phyloP scores from a whole-genome alignment of 306 rosid species.

The Gastrolobium bilobum region DNA sequence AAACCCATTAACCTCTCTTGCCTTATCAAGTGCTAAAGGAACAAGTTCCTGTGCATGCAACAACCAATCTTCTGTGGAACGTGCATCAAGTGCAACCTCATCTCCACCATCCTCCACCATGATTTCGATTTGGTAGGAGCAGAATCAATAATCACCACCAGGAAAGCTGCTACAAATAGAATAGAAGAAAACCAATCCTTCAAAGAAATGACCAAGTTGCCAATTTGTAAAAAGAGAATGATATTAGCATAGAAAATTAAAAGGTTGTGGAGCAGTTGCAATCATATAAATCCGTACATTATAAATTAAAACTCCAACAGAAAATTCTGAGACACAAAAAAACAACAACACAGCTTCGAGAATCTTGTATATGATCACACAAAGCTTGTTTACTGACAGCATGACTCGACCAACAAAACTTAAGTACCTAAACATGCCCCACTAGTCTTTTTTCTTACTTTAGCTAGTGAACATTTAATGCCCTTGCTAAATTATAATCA shows the following conservation, averaged over 20 bases:
- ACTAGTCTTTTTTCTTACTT: slow-evolving; percentile 59
- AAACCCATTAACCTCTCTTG: slow-evolving; percentile 77
- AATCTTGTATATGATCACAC: slow-evolving; percentile 70
- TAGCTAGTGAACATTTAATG: slow-evolving; percentile 57
- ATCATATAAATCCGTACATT: slow-evolving; percentile 59
- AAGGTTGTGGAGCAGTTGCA: slow-evolving; percentile 76
- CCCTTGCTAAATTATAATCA: slow-evolving; percentile 43
- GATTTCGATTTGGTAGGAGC: slow-evolving; percentile 48
- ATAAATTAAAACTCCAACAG: slow-evolving; percentile 55
- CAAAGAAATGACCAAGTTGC: slow-evolving; percentile 49
- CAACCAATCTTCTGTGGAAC: slow-evolving; percentile 81
- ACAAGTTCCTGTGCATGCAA: slow-evolving; percentile 71
- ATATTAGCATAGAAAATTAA: slow-evolving; percentile 48
- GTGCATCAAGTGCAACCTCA: slow-evolving; percentile 49
- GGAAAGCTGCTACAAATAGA: slow-evolving; percentile 49
- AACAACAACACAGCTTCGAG: slow-evolving; percentile 68
- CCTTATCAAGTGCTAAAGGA: slow-evolving; percentile 70
- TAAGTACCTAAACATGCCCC: slow-evolving; percentile 69
- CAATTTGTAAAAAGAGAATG: slow-evolving; percentile 38
- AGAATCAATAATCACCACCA: slow-evolving; percentile 33
- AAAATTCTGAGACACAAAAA: slow-evolving; percentile 50
- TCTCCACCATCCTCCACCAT: slow-evolving; percentile 74
- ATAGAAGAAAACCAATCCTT: slow-evolving; percentile 48
- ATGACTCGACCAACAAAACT: slow-evolving; percentile 63
- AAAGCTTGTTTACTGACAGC: slow-evolving; percentile 65